Conservation (phyloP, 371 early-diverging fungal species). For the Mucor indicus region DNA sequence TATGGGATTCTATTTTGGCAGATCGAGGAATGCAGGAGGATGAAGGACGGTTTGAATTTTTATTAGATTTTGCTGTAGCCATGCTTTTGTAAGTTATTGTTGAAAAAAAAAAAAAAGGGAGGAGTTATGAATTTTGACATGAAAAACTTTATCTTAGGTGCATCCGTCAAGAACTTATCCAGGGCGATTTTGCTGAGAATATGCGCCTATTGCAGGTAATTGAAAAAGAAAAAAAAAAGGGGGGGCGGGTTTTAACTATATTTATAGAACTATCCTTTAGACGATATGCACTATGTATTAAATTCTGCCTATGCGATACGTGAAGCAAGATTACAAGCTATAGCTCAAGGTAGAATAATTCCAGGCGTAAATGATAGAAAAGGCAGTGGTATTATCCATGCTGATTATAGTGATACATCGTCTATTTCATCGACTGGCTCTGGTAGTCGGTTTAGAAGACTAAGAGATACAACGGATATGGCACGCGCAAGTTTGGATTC, state of each 20-base stretch:
- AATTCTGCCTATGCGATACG: slow-evolving; percentile 38
- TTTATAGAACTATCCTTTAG: slow-evolving; percentile 48
- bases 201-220: slow-evolving; percentile 60
- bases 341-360: slow-evolving; percentile 25
- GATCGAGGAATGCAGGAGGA: slow-evolving; percentile 48
- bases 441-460: slow-evolving; percentile 30
- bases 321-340: slow-evolving; percentile 32
- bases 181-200: slow-evolving; percentile 64
- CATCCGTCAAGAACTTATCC: slow-evolving; percentile 54
- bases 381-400: slow-evolving; percentile 25
- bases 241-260: no score
- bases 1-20: slow-evolving; percentile 85
- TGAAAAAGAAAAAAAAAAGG: neutral
- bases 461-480: slow-evolving; percentile 43
- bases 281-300: slow-evolving; percentile 47
- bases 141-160: slow-evolving; percentile 34
- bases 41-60: slow-evolving; percentile 61
- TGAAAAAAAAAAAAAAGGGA: slow-evolving; percentile 1
- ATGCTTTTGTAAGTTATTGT: slow-evolving; percentile 65
- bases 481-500: slow-evolving; percentile 43
- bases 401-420: slow-evolving; percentile 40
- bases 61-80: slow-evolving; percentile 73
- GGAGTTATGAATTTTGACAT: neutral
- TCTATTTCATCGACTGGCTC: slow-evolving; percentile 40
- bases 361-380: slow-evolving; percentile 38